A percentile compares a stretch with the other conserved stretches of the same genome.
These are phyloP conservation scores for Tanacetum coccineum DNA, from an alignment of 129 eudicot species.

Conservation along the genomic window DNA sequence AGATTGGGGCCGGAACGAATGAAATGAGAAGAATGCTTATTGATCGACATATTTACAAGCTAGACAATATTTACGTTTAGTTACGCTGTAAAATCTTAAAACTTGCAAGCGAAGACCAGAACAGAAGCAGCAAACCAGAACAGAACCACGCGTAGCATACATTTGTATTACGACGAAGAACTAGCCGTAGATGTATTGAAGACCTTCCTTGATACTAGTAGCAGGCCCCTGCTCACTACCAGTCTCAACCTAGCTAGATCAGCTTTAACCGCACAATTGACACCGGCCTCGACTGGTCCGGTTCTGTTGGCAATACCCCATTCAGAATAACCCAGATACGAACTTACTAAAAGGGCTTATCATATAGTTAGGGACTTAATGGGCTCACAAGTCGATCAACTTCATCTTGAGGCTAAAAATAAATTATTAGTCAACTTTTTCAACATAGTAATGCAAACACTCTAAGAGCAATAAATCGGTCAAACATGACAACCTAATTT, in stretches of 20 bases:
- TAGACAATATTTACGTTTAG: too few species aligned
- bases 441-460: slow-evolving; percentile 12
- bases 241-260: slow-evolving; percentile 3
- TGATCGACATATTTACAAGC: too few species aligned
- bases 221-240: not conserved
- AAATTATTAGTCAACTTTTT: slow-evolving; percentile 25
- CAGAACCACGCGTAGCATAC: too few species aligned
- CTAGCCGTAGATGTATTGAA: too few species aligned
- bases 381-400: slow-evolving; percentile 2
- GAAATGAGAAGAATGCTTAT: too few species aligned
- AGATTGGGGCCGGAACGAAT: too few species aligned
- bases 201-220: not conserved
- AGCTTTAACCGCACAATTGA: not conserved
- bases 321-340: not conserved
- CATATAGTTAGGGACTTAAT: slow-evolving; percentile 11
- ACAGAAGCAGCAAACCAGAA: too few species aligned
- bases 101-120: too few species aligned
- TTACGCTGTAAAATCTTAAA: too few species aligned
- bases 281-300: not conserved
- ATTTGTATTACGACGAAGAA: too few species aligned
- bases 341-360: not conserved
- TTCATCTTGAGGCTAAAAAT: slow-evolving; percentile 19
- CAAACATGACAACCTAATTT: slow-evolving; percentile 29
- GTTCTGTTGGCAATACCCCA: not conserved
- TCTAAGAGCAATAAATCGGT: slow-evolving; percentile 20